Conservation (phyloP, 1,139 yeast genomes). For the Barnettozyma hawaiiensis region DNA sequence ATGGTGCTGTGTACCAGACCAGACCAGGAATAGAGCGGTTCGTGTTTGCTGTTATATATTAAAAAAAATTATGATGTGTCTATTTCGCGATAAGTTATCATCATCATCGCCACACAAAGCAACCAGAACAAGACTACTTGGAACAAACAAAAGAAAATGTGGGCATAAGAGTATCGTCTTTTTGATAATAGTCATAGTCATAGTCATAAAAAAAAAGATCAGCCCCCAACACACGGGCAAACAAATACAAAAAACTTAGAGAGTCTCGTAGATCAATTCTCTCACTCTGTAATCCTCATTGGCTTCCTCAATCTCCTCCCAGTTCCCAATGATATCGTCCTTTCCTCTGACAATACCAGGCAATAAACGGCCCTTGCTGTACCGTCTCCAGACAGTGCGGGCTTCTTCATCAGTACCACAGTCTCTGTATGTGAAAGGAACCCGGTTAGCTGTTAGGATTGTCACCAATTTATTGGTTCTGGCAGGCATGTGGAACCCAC, state of each 20-base stretch:
- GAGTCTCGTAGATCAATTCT: slow-evolving; percentile 46
- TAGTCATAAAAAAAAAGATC: too few species aligned
- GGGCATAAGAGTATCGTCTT: too few species aligned
- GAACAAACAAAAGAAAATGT: too few species aligned
- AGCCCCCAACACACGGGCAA: background rate
- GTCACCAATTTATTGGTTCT: slow-evolving; percentile 74
- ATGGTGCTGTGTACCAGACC: too few species aligned
- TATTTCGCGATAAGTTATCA: too few species aligned
- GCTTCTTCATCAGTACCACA: slow-evolving; percentile 88
- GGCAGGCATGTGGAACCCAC: slow-evolving; percentile 77
- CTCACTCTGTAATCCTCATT: slow-evolving; percentile 75
- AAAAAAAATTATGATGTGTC: too few species aligned
- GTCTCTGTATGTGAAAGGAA: slow-evolving; percentile 67
- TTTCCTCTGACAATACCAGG: slow-evolving; percentile 93
- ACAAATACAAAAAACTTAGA: slow-evolving; percentile 19
- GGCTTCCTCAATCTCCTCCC: slow-evolving; percentile 77
- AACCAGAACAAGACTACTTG: too few species aligned
- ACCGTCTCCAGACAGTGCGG: slow-evolving; percentile 77
- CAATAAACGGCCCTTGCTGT: slow-evolving; percentile 63
- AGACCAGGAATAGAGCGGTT: too few species aligned
- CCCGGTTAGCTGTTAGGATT: slow-evolving; percentile 68
- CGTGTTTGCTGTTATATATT: too few species aligned
- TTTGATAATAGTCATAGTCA: too few species aligned
- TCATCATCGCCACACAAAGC: too few species aligned
- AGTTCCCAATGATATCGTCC: slow-evolving; percentile 78